Base-by-base conservation (phyloP, 2,329 filamentous ascomycete species). In the Tothia fuscella region DNA sequence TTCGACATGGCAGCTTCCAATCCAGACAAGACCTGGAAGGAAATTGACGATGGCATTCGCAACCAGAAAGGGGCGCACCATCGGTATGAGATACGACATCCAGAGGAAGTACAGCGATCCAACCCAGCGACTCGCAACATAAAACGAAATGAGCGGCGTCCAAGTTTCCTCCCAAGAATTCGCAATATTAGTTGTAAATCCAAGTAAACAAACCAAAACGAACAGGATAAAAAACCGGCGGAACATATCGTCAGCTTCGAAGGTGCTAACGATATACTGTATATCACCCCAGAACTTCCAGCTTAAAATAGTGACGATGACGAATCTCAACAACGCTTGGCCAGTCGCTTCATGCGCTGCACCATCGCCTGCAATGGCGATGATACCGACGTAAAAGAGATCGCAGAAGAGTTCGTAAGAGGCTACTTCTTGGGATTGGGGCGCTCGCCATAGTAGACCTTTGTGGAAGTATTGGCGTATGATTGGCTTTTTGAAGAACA, bases 201-300 rank as follows among this genome's bases (percentile, higher is more conserved):
- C 76, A 20, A 80, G 61, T 5, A 80, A 61, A 55, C 73, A 79
- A 2, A 71, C 67, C 44, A 79, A 69, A 34, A 75, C 64, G 51
- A 79, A 77, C 1, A 80, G 57, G 13, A 80, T 66, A n/a, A 66
- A 68, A 21, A 76, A 46, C 16, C 76, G 61, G 46, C 76, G 72
- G 10, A 74, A 51, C 26, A 80, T 66, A 48, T 80, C 76, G 47
- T 78, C 72, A 16, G 55, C 70, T 48, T 79, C 72, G 50, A 80
- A 78, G 74, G 75, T 77, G 44, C 65, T 70, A 44, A 79, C 64
- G 6, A 75, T 58, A 17, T 73, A 51, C 7, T 68, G 64, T 37
- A 79, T 63, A 46, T 80, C 76, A 36, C 63, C 65, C 76, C 76
- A 80, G 47, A 80, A 72, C 51, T 77, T 78, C 67, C 71, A 78